A percentile compares a stretch with the other conserved stretches of the same genome.
Conservation (phyloP, 305 asterid genomes). For the Fraxinus latifolia region DNA sequence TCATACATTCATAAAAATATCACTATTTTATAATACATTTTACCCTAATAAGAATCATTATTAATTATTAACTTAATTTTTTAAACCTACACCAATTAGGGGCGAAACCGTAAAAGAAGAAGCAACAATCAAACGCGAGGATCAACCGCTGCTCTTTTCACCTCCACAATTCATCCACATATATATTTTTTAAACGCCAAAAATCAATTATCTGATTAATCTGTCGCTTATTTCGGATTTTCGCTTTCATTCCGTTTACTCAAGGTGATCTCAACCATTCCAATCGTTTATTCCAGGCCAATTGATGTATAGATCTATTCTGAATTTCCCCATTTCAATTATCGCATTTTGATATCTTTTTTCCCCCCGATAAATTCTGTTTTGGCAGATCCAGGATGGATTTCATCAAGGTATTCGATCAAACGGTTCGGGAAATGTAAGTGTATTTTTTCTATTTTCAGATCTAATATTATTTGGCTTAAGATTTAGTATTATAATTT, state of each 20-base stretch:
- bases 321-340: not conserved
- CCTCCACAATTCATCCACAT: not conserved
- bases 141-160: not conserved
- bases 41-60: too few species aligned
- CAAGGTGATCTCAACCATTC: not conserved
- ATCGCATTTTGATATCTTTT: conserved; percentile 21
- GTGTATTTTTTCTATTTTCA: conserved; percentile 20
- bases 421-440: conserved; percentile 90
- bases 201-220: not conserved
- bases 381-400: conserved; percentile 64
- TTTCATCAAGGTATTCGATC: conserved; percentile 91
- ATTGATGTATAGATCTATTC: conserved; percentile 25
- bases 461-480: conserved; percentile 2
- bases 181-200: not conserved
- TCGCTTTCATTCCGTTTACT: not conserved
- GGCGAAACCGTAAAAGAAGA: not conserved
- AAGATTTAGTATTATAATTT: not conserved
- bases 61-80: too few species aligned
- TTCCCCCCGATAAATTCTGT: not conserved
- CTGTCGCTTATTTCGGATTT: conserved; percentile 1
- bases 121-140: not conserved
- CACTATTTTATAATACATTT: too few species aligned
- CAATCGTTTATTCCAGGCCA: not conserved
- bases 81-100: not conserved
- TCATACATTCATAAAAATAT: too few species aligned